Evolutionary conservation across 2,329 filamentous ascomycete species (phyloP).

Genomic region (Mariannaea elegans): DNA sequence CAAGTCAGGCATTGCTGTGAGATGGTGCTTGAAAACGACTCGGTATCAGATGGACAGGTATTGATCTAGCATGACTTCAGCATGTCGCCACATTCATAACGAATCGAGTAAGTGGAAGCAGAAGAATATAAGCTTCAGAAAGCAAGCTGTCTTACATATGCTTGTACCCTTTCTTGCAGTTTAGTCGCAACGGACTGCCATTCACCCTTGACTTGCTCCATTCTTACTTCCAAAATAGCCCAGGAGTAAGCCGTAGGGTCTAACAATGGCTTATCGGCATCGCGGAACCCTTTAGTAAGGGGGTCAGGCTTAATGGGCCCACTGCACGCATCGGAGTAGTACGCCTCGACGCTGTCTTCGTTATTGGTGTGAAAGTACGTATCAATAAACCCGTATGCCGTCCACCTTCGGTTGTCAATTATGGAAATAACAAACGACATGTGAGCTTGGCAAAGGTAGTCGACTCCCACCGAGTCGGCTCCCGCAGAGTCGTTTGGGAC

Average conservation of each 20-base stretch:
- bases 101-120: no score
- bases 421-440: slow-evolving; percentile 1
- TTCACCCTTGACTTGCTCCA: background rate
- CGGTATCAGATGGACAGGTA: no score
- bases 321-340: background rate
- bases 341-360: background rate
- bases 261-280: background rate
- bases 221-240: background rate
- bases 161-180: background rate
- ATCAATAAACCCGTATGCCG: slow-evolving; percentile 16
- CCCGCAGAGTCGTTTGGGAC: background rate
- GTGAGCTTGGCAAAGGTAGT: slow-evolving; percentile 21
- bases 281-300: background rate
- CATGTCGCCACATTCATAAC: no score
- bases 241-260: slow-evolving; percentile 1
- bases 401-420: background rate
- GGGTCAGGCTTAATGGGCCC: background rate
- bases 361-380: slow-evolving; percentile 4
- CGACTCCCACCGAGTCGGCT: background rate
- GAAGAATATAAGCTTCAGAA: no score
- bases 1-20: no score
- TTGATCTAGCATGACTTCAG: no score
- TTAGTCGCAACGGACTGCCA: background rate
- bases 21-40: no score
- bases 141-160: background rate